Evolutionary conservation across 169 alveolate genomes (phyloP), one percentile per base, ranked within the genome.

Genomic region (Hepatocystis sp.): DNA sequence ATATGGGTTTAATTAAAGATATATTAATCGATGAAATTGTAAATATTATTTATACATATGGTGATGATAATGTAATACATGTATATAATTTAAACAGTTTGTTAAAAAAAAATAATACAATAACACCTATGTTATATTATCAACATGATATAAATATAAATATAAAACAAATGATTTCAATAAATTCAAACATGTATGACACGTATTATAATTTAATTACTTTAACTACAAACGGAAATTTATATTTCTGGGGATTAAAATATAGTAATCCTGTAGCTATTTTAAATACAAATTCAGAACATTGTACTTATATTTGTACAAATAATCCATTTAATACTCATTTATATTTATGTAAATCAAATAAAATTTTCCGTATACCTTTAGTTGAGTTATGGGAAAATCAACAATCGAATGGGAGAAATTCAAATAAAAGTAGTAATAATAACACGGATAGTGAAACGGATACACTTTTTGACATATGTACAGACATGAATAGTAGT

Each of bases 311-410:
- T 55, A 63, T 81, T 21, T 81, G 89, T 55, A 19, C 89, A 53
- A 81, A 81, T 49, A 40, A 81, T 4, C 84, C 84, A 10, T 81
- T 81, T 46, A 81, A 81, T 39, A 81, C 89, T 25, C 89, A 81
- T 21, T 46, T 81, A 28, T 81, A 81, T 27, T 15, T 81, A n/a
- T 81, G 89, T 28, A 81, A 65, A 42, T 66, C 51, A 25, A 81
- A 63, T 27, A 63, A 81, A 81, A 81, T 81, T 13, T 61, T 49
- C 13, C 89, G 89, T 19, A 81, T 81, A 0, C 84, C 84, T 40
- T 61, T 81, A 15, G 7, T 53, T n/a, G 27, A 34, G 8, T 51
- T 28, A 8, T 19, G 4, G 10, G 34, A 60, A 11, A 32, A 32
- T 30, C 34, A 11, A 17, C 28, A 13, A n/a, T 11, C n/a, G 8